Evolutionary conservation across 495 filamentous ascomycete species (phyloP).

Genomic region (Neohortaea acidophila): DNA sequence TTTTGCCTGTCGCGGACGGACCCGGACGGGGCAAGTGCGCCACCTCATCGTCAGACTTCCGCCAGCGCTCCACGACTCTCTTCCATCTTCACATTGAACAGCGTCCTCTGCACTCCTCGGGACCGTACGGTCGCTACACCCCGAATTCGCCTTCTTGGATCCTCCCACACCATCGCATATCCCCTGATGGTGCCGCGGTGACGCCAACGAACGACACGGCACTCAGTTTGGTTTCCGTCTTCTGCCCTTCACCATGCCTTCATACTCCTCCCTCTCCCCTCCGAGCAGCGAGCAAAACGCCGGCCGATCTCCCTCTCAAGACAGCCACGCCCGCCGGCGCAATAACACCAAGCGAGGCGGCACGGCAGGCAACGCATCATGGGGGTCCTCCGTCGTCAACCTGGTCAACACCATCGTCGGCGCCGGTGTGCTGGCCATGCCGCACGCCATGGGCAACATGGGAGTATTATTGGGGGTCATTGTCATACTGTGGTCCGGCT

Average conservation of each 20-base stretch:
- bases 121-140: too few species aligned
- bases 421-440: constrained; percentile 89
- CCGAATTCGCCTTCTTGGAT: too few species aligned
- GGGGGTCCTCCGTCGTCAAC: constrained; percentile 86
- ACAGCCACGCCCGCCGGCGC: constrained; percentile 29
- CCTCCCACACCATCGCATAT: too few species aligned
- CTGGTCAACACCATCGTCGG: constrained; percentile 93
- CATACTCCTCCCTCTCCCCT: constrained; percentile 26
- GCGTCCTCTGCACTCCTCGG: too few species aligned
- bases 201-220: too few species aligned
- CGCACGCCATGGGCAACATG: constrained; percentile 80
- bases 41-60: too few species aligned
- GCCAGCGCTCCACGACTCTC: too few species aligned
- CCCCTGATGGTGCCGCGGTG: too few species aligned
- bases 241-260: constrained; percentile 7
- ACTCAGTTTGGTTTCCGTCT: too few species aligned
- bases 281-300: constrained; percentile 15
- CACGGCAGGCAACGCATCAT: constrained; percentile 58
- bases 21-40: too few species aligned
- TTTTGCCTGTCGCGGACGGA: too few species aligned
- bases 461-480: constrained; percentile 67
- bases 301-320: constrained; percentile 1
- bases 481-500: constrained; percentile 79
- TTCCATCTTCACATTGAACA: too few species aligned
- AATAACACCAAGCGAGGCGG: constrained; percentile 35